Evolutionary conservation across 2,329 filamentous ascomycete genomes (phyloP).

Genomic region (Colletotrichum sp.): DNA sequence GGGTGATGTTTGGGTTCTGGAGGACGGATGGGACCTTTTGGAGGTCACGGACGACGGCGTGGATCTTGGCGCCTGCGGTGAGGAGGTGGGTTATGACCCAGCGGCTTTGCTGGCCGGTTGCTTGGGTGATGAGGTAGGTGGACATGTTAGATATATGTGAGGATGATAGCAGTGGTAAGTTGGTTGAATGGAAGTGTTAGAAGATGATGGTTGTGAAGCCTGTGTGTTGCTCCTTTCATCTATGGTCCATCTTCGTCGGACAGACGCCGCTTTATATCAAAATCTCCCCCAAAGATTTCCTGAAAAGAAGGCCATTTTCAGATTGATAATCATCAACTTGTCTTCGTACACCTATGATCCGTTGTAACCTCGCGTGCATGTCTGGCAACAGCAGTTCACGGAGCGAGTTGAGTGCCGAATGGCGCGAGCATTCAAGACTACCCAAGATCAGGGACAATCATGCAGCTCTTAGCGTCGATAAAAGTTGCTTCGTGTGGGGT

Average conservation of each 20-base stretch:
- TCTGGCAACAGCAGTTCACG: neutral
- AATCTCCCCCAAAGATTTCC: neutral
- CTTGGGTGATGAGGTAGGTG: slow-evolving; percentile 39
- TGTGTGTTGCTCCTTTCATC: fast-evolving
- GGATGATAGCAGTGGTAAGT: neutral
- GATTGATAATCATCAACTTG: neutral
- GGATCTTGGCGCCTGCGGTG: slow-evolving; percentile 34
- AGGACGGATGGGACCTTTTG: slow-evolving; percentile 31
- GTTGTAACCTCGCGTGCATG: fast-evolving
- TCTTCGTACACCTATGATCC: neutral
- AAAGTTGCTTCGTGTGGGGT: slow-evolving; percentile 5
- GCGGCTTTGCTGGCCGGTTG: slow-evolving; percentile 36
- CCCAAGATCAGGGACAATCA: neutral
- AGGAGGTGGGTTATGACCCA: slow-evolving; percentile 36
- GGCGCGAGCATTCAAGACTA: neutral
- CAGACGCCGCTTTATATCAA: neutral
- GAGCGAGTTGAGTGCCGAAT: neutral
- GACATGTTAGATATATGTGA: slow-evolving; percentile 26
- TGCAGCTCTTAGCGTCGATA: neutral
- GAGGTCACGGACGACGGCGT: slow-evolving; percentile 39
- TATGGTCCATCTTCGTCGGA: neutral
- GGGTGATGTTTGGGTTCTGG: slow-evolving; percentile 28
- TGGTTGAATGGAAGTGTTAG: fast-evolving
- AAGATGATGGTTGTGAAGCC: neutral
- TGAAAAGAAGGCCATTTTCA: fast-evolving